Conservation (phyloP, 768 basidiomycete genomes). For the Tricholoma furcatifolium region DNA sequence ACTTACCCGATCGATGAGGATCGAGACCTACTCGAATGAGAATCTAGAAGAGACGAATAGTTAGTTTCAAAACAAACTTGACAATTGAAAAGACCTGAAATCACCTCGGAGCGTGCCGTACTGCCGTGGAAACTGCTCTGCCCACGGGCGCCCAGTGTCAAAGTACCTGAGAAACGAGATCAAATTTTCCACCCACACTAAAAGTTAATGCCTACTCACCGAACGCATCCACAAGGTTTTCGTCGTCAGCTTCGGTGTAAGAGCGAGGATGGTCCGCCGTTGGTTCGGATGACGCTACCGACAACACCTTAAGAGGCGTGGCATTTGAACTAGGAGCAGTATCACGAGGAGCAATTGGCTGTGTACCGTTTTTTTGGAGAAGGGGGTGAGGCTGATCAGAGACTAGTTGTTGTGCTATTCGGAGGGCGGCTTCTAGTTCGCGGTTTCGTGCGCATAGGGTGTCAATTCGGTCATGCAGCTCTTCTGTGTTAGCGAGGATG, state of each 20-base stretch:
- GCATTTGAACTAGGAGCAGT: not conserved
- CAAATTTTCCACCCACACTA: not conserved
- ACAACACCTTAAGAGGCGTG: not conserved
- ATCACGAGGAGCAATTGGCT: slow-evolving; percentile 4
- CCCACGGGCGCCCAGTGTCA: slow-evolving; percentile 54
- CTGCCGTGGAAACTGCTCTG: slow-evolving; percentile 59
- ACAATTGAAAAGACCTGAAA: slow-evolving; percentile 15
- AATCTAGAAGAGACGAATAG: slow-evolving; percentile 36
- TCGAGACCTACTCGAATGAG: slow-evolving; percentile 48
- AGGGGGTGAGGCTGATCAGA: slow-evolving; percentile 52
- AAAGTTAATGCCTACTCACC: slow-evolving; percentile 27
- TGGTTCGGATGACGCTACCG: not conserved
- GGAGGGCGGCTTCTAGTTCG: slow-evolving; percentile 60
- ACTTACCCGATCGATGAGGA: not conserved
- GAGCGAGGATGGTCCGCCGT: not conserved
- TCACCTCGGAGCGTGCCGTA: slow-evolving; percentile 68
- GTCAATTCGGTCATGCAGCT: slow-evolving; percentile 68
- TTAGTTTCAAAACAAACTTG: not conserved
- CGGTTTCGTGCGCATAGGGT: slow-evolving; percentile 52
- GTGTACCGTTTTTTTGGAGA: slow-evolving; percentile 23
- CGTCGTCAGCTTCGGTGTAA: slow-evolving; percentile 32
- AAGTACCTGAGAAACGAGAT: slow-evolving; percentile 41
- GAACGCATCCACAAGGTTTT: slow-evolving; percentile 46
- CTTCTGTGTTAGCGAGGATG: slow-evolving; percentile 66
- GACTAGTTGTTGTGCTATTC: slow-evolving; percentile 43